Conservation (phyloP, 2,329 filamentous ascomycete genomes). For the Penicillium sp. region DNA sequence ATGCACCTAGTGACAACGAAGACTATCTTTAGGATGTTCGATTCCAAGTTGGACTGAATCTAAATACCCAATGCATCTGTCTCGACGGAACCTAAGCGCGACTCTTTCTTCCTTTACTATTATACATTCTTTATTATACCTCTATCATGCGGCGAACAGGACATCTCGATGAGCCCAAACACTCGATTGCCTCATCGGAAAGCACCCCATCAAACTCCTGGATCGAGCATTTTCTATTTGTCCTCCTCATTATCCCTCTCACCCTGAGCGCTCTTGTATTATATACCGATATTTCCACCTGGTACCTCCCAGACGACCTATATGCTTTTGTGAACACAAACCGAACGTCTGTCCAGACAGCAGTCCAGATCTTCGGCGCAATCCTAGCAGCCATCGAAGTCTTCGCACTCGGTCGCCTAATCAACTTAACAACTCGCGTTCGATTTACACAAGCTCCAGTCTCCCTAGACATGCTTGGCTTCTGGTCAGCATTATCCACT, state of each 20-base stretch:
- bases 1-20: neutral
- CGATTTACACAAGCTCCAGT: slow-evolving; percentile 2
- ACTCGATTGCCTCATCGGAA: neutral
- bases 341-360: slow-evolving; percentile 5
- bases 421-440: slow-evolving; percentile 6
- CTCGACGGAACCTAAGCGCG: neutral
- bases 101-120: neutral
- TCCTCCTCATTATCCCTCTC: neutral
- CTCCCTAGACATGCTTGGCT: slow-evolving; percentile 2
- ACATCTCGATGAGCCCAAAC: neutral
- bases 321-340: slow-evolving; percentile 1
- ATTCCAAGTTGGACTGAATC: too few relatives aligned
- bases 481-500: slow-evolving; percentile 4
- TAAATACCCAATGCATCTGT: neutral
- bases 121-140: neutral
- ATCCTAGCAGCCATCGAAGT: slow-evolving; percentile 1
- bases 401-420: slow-evolving; percentile 5
- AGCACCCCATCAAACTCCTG: neutral
- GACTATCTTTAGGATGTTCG: neutral
- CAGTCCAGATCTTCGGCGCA: slow-evolving; percentile 2
- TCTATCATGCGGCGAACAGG: neutral
- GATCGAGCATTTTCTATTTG: slow-evolving; percentile 1
- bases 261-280: neutral
- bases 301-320: neutral
- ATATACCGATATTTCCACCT: neutral